Percentiles rank a stretch among this genome's conserved stretches.
Conservation (phyloP, 176 grass and related monocot species). For the Lolium multiflorum region DNA sequence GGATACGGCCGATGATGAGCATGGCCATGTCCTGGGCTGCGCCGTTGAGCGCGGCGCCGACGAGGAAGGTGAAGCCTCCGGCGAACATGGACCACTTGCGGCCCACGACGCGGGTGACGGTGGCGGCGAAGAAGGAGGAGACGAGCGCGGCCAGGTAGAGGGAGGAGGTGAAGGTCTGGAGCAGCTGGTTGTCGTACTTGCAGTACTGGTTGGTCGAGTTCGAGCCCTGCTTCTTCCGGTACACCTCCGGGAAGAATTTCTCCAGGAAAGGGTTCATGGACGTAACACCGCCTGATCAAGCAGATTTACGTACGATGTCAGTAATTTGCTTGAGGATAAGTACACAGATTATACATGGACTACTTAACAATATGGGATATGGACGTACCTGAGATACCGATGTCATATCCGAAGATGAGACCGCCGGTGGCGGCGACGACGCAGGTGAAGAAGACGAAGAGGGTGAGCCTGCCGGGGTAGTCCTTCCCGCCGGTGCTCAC, state of each 20-base stretch:
- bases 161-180: slow-evolving; percentile 79
- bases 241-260: slow-evolving; percentile 78
- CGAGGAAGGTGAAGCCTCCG: slow-evolving; percentile 60
- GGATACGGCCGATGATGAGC: slow-evolving; percentile 66
- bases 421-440: slow-evolving; percentile 67
- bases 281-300: slow-evolving; percentile 53
- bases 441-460: slow-evolving; percentile 66
- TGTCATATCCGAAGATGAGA: slow-evolving; percentile 75
- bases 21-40: slow-evolving; percentile 61
- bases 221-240: slow-evolving; percentile 34
- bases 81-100: slow-evolving; percentile 81
- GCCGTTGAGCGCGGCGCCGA: slow-evolving; percentile 66
- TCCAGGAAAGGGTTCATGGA: slow-evolving; percentile 53
- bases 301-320: too few relatives aligned
- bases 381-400: slow-evolving; percentile 64
- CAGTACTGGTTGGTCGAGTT: slow-evolving; percentile 62
- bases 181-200: slow-evolving; percentile 73
- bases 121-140: slow-evolving; percentile 68
- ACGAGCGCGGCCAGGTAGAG: slow-evolving; percentile 71
- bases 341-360: too few relatives aligned
- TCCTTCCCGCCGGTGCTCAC: slow-evolving; percentile 55
- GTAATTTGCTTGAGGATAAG: background rate
- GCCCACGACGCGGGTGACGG: slow-evolving; percentile 56
- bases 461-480: slow-evolving; percentile 67
- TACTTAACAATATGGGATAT: too few relatives aligned